phyloP scores from a whole-genome alignment of 257 asterid genomes.

The Verbena officinalis region DNA sequence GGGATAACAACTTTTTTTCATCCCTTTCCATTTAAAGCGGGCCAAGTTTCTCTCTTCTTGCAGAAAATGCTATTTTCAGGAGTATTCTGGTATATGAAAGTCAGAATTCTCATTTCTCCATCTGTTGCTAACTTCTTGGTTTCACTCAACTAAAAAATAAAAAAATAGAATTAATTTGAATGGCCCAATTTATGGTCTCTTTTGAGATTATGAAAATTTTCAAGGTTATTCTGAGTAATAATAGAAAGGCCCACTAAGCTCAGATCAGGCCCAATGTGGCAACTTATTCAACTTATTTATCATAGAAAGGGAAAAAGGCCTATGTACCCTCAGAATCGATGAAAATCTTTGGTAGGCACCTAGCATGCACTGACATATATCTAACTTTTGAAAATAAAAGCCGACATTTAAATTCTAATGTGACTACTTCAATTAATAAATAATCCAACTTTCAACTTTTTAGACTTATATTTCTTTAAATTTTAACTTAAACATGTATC shows the following conservation, averaged over 20 bases:
- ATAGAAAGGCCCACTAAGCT: no score
- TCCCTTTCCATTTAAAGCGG: constrained; percentile 36
- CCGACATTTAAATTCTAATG: not conserved
- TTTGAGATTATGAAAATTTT: no score
- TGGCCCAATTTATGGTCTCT: no score
- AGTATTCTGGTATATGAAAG: no score
- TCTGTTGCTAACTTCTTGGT: no score
- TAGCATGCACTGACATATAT: not conserved
- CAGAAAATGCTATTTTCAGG: not conserved
- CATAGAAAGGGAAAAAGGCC: no score
- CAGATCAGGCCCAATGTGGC: not conserved
- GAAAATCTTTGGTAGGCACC: not conserved
- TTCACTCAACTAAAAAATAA: not conserved
- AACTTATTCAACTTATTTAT: not conserved
- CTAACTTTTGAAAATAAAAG: not conserved
- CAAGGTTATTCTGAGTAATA: not conserved
- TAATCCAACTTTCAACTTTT: not conserved
- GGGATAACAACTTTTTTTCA: constrained; percentile 27
- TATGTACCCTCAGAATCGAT: not conserved
- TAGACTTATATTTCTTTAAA: not conserved
- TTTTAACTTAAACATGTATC: no score
- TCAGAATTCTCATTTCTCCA: no score
- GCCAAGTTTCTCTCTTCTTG: constrained; percentile 9
- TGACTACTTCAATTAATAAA: not conserved
- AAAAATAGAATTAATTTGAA: no score